Base-by-base conservation (phyloP, 768 basidiomycete species). In the Amanita fuliginea region DNA sequence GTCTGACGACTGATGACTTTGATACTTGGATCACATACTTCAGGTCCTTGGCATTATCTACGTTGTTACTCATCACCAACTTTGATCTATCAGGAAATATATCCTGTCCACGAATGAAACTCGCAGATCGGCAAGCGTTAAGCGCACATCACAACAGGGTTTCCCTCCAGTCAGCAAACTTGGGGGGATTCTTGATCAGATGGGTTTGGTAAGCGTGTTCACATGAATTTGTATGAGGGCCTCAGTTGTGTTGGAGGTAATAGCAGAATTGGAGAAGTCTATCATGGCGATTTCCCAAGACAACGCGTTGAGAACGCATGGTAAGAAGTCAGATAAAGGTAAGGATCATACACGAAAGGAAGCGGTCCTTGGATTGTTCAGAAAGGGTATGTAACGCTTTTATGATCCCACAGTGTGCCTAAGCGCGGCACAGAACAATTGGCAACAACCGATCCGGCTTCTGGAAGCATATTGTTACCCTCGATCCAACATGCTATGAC, bases 21-120 rank as follows among this genome's bases (percentile, higher is more conserved):
- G 66, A 79, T 43, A 66, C 59, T 42, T 91, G 88, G 88, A 84
- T 86, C 76, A 54, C 68, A 21, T 80, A 82, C 22, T 77, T 89
- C 59, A 80, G 87, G 86, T 84, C 56, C 63, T 52, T 49, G 24
- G 9, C 42, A 28, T 26, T 33, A 51, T 43, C 24, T 51, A 13
- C 48, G 19, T 51, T 36, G 49, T 28, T 28, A 32, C 30, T 16
- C 42, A 49, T 56, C 52, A 59, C 56, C 18, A 42, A 41, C 64
- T 44, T 18, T 39, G 36, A 42, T 53, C 42, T 36, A 42, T 45
- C 59, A 89, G 86, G 64, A 80, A 74, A 59, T 85, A 86, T 56
- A 75, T 81, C 54, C 70, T 73, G n/a, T 57, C 67, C 32, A 73
- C 69, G 11, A 53, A 66, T n/a, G 75, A 76, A 54, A 63, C 69